These are phyloP conservation scores for Arthrobotrys pseudoclavata DNA, from an alignment of 2,329 filamentous ascomycete genomes.

Conservation along the genomic window DNA sequence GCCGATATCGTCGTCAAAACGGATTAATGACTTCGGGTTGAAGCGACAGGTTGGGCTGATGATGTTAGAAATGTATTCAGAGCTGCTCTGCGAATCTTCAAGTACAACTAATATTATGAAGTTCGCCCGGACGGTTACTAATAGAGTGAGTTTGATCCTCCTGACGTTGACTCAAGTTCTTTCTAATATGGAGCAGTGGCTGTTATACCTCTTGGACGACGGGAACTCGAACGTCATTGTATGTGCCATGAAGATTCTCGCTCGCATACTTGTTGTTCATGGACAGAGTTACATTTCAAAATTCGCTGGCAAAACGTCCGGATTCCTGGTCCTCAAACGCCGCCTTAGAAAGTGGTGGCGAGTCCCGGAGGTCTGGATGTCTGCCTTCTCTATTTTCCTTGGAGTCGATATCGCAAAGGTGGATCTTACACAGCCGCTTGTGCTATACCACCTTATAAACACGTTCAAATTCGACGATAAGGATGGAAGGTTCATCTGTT, in stretches of 20 bases:
- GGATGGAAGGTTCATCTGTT: conserved; percentile 62
- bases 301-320: conserved; percentile 86
- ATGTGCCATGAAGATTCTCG: conserved; percentile 84
- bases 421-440: conserved; percentile 79
- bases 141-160: conserved; percentile 75
- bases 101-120: conserved; percentile 80
- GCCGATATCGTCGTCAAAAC: conserved; percentile 47
- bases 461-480: conserved; percentile 75
- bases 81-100: conserved; percentile 78
- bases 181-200: conserved; percentile 74
- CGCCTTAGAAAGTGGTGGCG: conserved; percentile 88
- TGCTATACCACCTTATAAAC: conserved; percentile 79
- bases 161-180: conserved; percentile 10
- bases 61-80: conserved; percentile 82
- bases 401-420: conserved; percentile 82
- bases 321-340: conserved; percentile 83
- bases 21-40: conserved; percentile 65
- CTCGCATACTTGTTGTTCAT: conserved; percentile 84
- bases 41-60: conserved; percentile 80
- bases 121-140: conserved; percentile 94
- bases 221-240: conserved; percentile 85
- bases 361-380: conserved; percentile 86
- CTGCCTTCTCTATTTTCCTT: conserved; percentile 87
- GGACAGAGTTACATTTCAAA: conserved; percentile 85
- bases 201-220: conserved; percentile 90